A percentile compares a stretch with the other conserved stretches of the same genome.
Conservation (phyloP, 495 filamentous ascomycete species). For the Cudoniella acicularis region DNA sequence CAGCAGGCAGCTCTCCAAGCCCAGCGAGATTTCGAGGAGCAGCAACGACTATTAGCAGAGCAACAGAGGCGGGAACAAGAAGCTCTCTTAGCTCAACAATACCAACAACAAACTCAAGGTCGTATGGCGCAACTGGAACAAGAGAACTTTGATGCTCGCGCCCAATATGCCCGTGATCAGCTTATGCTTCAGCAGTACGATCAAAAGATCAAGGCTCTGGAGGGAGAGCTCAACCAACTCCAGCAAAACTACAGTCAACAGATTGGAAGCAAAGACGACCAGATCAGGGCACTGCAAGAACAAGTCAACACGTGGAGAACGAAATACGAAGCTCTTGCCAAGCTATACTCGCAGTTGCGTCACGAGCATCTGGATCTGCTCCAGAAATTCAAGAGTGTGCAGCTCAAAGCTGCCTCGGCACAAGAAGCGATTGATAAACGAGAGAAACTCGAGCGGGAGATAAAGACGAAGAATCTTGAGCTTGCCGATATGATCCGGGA, state of each 20-base stretch:
- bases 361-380: slow-evolving; percentile 92
- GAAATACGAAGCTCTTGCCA: slow-evolving; percentile 95
- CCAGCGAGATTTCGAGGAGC: slow-evolving; percentile 91
- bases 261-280: slow-evolving; percentile 83
- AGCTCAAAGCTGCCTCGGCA: slow-evolving; percentile 92
- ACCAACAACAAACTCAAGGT: slow-evolving; percentile 87
- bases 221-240: slow-evolving; percentile 79
- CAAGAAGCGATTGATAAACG: slow-evolving; percentile 94
- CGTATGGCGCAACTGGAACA: slow-evolving; percentile 89
- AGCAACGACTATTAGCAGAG: slow-evolving; percentile 82
- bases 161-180: slow-evolving; percentile 95
- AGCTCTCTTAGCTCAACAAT: slow-evolving; percentile 80
- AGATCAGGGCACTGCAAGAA: slow-evolving; percentile 87
- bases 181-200: slow-evolving; percentile 97
- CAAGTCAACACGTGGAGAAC: slow-evolving; percentile 95
- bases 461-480: slow-evolving; percentile 98
- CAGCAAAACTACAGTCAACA: slow-evolving; percentile 83
- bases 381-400: slow-evolving; percentile 91
- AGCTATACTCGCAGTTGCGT: slow-evolving; percentile 93
- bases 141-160: slow-evolving; percentile 89
- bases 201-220: slow-evolving; percentile 84
- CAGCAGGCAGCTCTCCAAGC: slow-evolving; percentile 76
- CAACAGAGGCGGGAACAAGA: slow-evolving; percentile 90
- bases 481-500: slow-evolving; percentile 98
- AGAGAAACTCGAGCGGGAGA: slow-evolving; percentile 92